These are phyloP conservation scores for Peronosclerospora sorghi DNA, from an alignment of 352 stramenopile genomes.

Conservation along the genomic window DNA sequence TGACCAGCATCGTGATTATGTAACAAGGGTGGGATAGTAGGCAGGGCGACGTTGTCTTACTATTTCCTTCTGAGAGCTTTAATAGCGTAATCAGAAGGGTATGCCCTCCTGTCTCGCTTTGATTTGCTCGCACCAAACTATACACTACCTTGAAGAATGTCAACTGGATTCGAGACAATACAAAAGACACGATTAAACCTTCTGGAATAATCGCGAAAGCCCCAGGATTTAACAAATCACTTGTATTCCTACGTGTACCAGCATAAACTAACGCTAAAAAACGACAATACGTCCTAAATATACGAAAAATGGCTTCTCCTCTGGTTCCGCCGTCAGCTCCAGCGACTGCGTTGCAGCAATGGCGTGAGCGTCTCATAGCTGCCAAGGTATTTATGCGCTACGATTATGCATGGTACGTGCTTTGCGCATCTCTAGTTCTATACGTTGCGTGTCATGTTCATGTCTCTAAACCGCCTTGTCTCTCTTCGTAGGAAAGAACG, in stretches of 20 bases:
- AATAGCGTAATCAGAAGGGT: slow-evolving; percentile 9
- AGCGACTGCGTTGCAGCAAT: slow-evolving; percentile 17
- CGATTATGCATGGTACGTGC: slow-evolving; percentile 66
- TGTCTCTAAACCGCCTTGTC: neutral
- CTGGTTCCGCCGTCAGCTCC: slow-evolving; percentile 5
- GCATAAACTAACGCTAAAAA: no score
- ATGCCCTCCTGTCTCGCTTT: slow-evolving; percentile 12
- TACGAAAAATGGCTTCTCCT: neutral
- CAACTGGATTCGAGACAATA: slow-evolving; percentile 2
- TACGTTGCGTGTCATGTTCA: slow-evolving; percentile 7
- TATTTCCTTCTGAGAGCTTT: no score
- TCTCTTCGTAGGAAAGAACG: slow-evolving; percentile 34
- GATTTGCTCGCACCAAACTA: slow-evolving; percentile 1
- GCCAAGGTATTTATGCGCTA: slow-evolving; percentile 71
- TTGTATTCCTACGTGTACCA: no score
- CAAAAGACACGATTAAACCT: slow-evolving; percentile 4
- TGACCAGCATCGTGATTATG: neutral
- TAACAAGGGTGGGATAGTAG: neutral
- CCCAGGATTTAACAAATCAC: no score
- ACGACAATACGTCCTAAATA: neutral
- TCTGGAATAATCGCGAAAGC: slow-evolving; percentile 23
- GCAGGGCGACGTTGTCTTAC: slow-evolving; percentile 8
- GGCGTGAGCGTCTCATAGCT: slow-evolving; percentile 37
- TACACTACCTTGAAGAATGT: slow-evolving; percentile 3
- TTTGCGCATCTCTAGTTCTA: slow-evolving; percentile 1